These are phyloP conservation scores for Plasmodium yoelii DNA, from an alignment of 169 alveolate species.

Conservation along the genomic window DNA sequence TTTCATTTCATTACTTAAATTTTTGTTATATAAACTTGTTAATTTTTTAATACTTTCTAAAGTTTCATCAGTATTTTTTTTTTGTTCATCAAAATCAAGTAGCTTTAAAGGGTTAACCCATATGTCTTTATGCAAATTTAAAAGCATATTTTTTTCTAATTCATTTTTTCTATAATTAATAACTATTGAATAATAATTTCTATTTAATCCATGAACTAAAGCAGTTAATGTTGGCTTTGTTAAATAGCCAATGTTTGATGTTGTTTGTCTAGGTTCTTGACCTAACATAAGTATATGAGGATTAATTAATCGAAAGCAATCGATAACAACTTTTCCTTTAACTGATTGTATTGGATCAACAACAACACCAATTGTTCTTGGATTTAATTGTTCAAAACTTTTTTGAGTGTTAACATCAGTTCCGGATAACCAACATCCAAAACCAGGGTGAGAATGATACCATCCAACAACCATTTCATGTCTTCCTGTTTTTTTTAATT, in stretches of 20 bases:
- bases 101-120: conserved; percentile 96
- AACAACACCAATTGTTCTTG: conserved; percentile 99
- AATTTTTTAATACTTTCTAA: conserved; percentile 16
- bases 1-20: conserved; percentile 95
- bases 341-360: conserved; percentile 99
- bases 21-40: conserved; percentile 90
- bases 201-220: conserved; percentile 95
- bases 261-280: conserved; percentile 99
- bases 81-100: conserved; percentile 79
- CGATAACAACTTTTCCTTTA: conserved; percentile 98
- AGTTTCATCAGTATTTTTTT: conserved; percentile 30
- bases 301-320: conserved; percentile 98
- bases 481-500: conserved; percentile 98
- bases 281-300: conserved; percentile 95
- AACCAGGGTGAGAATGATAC: conserved; percentile 99
- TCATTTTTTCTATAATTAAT: conserved; percentile 97
- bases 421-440: conserved; percentile 99
- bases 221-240: conserved; percentile 94
- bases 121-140: conserved; percentile 95
- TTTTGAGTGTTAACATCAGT: conserved; percentile 99
- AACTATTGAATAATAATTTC: conserved; percentile 98
- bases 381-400: conserved; percentile 98
- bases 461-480: conserved; percentile 98
- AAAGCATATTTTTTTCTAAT: conserved; percentile 97
- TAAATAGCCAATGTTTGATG: conserved; percentile 97